Conservation (phyloP, 345 rosid species). For the Salix koriyanagi region DNA sequence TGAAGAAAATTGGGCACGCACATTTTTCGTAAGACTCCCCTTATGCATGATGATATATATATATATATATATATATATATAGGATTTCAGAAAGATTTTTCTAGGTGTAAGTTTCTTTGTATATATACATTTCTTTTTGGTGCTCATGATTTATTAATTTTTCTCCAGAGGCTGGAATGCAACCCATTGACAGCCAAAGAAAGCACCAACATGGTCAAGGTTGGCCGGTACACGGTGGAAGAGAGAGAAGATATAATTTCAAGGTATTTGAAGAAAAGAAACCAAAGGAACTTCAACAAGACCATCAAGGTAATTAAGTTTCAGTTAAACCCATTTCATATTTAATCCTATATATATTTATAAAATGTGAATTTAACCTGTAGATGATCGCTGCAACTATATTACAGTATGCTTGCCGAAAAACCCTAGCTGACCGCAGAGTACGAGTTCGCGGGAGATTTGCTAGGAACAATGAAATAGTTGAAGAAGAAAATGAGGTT, state of each 20-base stretch:
- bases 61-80: background rate
- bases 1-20: constrained; percentile 39
- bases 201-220: constrained; percentile 35
- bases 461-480: constrained; percentile 62
- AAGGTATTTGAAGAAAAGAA: constrained; percentile 81
- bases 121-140: background rate
- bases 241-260: constrained; percentile 88
- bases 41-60: background rate
- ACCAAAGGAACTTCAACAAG: constrained; percentile 86
- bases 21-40: background rate
- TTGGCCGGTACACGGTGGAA: constrained; percentile 71
- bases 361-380: background rate
- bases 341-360: background rate
- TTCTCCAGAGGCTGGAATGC: background rate
- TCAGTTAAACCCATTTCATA: background rate
- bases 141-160: background rate
- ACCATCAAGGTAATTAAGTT: constrained; percentile 64
- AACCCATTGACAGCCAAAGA: constrained; percentile 33
- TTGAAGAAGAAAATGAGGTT: constrained; percentile 46
- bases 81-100: background rate
- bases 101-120: background rate
- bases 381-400: background rate
- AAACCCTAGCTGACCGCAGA: constrained; percentile 86
- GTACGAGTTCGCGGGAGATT: constrained; percentile 89
- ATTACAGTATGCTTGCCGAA: constrained; percentile 80